phyloP scores from a whole-genome alignment of 345 rosid genomes.

The Populus deltoides region DNA sequence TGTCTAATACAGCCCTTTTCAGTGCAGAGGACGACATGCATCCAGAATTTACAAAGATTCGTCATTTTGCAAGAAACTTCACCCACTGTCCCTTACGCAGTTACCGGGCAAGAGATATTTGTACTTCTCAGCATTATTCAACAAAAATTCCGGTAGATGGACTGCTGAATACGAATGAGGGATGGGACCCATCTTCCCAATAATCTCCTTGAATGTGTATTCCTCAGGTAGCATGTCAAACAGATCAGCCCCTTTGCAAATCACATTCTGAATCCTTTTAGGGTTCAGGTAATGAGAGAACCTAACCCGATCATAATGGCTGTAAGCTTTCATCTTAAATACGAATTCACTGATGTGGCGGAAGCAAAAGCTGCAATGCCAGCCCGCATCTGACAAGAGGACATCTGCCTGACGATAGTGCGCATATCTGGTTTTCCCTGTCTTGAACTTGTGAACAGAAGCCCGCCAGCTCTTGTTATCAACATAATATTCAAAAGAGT shows the following conservation, averaged over 20 bases:
- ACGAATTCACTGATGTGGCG: slow-evolving; percentile 65
- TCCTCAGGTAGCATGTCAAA: slow-evolving; percentile 95
- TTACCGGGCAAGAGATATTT: slow-evolving; percentile 81
- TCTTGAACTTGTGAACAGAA: slow-evolving; percentile 62
- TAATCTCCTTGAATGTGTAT: slow-evolving; percentile 82
- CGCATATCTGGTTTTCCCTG: slow-evolving; percentile 68
- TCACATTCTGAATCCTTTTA: slow-evolving; percentile 73
- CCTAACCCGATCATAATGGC: slow-evolving; percentile 84
- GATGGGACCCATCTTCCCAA: slow-evolving; percentile 84
- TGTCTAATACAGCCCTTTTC: slow-evolving; percentile 11
- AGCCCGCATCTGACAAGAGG: slow-evolving; percentile 75
- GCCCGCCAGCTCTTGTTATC: slow-evolving; percentile 96
- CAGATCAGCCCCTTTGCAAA: slow-evolving; percentile 74
- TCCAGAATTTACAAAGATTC: slow-evolving; percentile 15
- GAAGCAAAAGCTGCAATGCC: slow-evolving; percentile 99
- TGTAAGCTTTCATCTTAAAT: slow-evolving; percentile 97
- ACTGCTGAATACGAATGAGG: slow-evolving; percentile 72
- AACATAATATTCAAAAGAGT: slow-evolving; percentile 66
- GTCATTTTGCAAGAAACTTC: not conserved
- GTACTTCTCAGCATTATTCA: slow-evolving; percentile 68
- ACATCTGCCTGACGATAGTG: slow-evolving; percentile 76
- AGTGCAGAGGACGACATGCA: slow-evolving; percentile 19
- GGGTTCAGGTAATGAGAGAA: slow-evolving; percentile 81
- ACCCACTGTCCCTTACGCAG: slow-evolving; percentile 76
- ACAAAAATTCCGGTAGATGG: slow-evolving; percentile 68